These are phyloP conservation scores for Mycotypha africana DNA, from an alignment of 371 early-diverging fungal species.

Conservation along the genomic window DNA sequence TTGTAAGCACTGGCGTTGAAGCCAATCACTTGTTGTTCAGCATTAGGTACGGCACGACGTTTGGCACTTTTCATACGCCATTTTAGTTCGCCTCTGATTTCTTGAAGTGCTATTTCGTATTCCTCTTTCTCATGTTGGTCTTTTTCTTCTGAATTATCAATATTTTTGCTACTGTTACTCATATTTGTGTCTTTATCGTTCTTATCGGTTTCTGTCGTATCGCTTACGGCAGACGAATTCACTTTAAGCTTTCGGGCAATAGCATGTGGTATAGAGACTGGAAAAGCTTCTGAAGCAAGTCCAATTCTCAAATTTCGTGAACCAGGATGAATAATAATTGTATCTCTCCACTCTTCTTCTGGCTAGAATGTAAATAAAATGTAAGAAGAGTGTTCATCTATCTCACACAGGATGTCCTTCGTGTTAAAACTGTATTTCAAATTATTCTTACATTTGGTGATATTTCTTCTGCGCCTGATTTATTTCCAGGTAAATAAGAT, in stretches of 20 bases:
- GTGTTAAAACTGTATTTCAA: not conserved
- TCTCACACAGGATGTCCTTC: not conserved
- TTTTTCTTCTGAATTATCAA: slow-evolving; percentile 1
- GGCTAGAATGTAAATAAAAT: slow-evolving; percentile 14
- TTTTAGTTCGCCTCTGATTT: slow-evolving; percentile 58
- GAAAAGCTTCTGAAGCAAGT: slow-evolving; percentile 76
- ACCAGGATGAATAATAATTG: slow-evolving; percentile 85
- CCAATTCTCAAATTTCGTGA: slow-evolving; percentile 79
- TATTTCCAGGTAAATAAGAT: slow-evolving; percentile 34
- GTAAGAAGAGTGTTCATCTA: not conserved
- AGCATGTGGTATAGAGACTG: slow-evolving; percentile 71
- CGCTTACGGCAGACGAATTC: not conserved
- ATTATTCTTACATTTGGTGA: slow-evolving; percentile 31
- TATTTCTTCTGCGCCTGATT: slow-evolving; percentile 29
- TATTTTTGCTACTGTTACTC: too few species aligned
- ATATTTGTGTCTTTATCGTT: not conserved
- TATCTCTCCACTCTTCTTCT: slow-evolving; percentile 48
- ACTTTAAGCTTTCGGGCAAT: slow-evolving; percentile 61
- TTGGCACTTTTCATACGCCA: slow-evolving; percentile 77
- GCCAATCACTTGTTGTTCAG: slow-evolving; percentile 60
- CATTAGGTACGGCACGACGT: slow-evolving; percentile 72
- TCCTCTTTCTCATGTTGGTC: slow-evolving; percentile 17
- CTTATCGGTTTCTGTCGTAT: not conserved
- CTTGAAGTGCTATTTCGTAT: slow-evolving; percentile 30
- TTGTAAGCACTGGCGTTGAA: slow-evolving; percentile 66